Evolutionary conservation across 306 rosid genomes (phyloP).

Genomic region (Chamaecrista fasciculata): DNA sequence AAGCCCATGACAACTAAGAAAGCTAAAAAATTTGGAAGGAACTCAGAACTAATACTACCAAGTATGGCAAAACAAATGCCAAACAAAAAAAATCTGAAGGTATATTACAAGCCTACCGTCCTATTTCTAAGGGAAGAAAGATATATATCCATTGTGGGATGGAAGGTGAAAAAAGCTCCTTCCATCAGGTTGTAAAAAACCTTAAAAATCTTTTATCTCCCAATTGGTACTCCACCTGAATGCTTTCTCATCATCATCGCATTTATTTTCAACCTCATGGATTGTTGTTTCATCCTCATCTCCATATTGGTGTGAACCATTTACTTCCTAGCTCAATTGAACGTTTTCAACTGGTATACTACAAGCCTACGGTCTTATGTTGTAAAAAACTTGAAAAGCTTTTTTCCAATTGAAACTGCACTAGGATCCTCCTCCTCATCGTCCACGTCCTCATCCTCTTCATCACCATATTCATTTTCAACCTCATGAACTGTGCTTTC

Average conservation of each 20-base stretch:
- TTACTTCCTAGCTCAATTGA: conserved; percentile 39
- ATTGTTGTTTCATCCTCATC: conserved; percentile 48
- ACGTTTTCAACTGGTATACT: conserved; percentile 32
- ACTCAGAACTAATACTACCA: conserved; percentile 8
- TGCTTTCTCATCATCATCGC: conserved; percentile 41
- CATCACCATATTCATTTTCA: conserved; percentile 41
- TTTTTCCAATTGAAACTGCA: conserved; percentile 61
- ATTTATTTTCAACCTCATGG: conserved; percentile 41
- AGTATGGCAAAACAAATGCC: conserved; percentile 6
- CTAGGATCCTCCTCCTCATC: conserved; percentile 46
- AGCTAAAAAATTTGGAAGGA: not conserved
- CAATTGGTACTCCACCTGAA: conserved; percentile 55
- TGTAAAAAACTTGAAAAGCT: conserved; percentile 67
- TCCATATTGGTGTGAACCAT: conserved; percentile 35
- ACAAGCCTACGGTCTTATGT: too few relatives aligned
- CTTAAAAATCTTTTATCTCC: conserved; percentile 65
- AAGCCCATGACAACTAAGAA: conserved; percentile 10
- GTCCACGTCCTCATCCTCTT: conserved; percentile 39
- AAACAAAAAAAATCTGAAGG: conserved; percentile 20
- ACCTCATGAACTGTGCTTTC: conserved; percentile 45
- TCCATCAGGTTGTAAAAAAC: conserved; percentile 70
- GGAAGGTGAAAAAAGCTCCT: conserved; percentile 13
- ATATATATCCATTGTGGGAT: conserved; percentile 12
- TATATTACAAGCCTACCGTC: conserved; percentile 26
- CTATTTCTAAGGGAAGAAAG: conserved; percentile 29